Evolutionary conservation across 768 basidiomycete species (phyloP), one percentile per base, ranked within the genome.

Genomic region (Rhodotorula diobovata): DNA sequence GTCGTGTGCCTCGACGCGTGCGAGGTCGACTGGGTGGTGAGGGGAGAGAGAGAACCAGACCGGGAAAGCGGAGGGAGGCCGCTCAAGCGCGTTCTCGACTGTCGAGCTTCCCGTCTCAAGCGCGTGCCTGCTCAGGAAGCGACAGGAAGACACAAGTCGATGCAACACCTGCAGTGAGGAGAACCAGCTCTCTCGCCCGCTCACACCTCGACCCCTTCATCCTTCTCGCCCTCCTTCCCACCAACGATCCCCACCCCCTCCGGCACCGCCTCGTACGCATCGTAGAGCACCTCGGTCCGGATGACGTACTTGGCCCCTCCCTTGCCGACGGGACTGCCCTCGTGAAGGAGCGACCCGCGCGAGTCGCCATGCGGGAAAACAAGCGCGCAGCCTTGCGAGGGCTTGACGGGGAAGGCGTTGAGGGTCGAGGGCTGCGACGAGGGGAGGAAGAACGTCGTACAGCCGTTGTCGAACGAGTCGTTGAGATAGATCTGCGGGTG

Each of bases 361-460:
- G 61, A 45, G 39, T 64, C 66, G n/a, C 75, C 75, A 35, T 76
- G 75, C 14, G 71, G 85, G 78, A 86, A 86, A 51, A 85, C 82
- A 48, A 83, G 80, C 1, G 85, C 84, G 6, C 84, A 83, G 0
- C 85, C 85, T 5, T 82, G 80, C 23, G 83, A 77, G 1, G 85
- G 85, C 62, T 81, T 80, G 28, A 86, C 83, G 3, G 84, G 83
- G 32, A 82, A 81, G 28, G 85, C 84, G 65, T 85, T 82, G 54
- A 86, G 81, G 16, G 83, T 78, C 25, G 84, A 84, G 21, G 80
- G 80, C 8, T 23, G 35, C 1, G 78, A 76, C 0, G 83, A 83
- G 2, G 85, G 85, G 12, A 85, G 77, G 79, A 85, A 86, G 79
- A 85, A 86, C 6, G 85, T 86, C 11, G 85, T 86, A 68, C 82